Base-by-base conservation (phyloP, 176 grass and related monocot genomes). In the Tuctoria greenei region DNA sequence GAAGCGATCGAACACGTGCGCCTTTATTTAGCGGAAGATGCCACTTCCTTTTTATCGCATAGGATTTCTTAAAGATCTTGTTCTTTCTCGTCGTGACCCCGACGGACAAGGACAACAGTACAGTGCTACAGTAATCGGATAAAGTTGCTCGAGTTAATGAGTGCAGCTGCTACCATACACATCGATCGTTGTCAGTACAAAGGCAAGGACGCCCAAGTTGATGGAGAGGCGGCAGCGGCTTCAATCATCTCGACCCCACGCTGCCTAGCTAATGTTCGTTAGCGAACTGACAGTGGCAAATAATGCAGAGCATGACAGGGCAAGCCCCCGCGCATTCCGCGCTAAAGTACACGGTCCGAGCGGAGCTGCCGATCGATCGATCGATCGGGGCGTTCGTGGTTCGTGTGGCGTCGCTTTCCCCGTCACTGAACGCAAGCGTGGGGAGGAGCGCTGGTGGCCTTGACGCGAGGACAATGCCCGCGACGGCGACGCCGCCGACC, bases 381-480 rank as follows among this genome's bases (percentile, higher is more conserved):
- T 31, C 31, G 31, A 31, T 31, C 31, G 31, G 3, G 1, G 31
- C 31, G 31, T n/a, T n/a, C n/a, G 31, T 3, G 2, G 31, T 31
- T 31, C 31, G 31, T 31, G 31, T 31, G 2, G 31, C 31, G 31
- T 31, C 64, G 45, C n/a, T 64, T 3, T 3, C 71, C 54, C 31
- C 26, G 56, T 46, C 37, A 45, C 38, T 38, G 62, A 49, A 71
- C 24, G 54, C 27, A 38, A 55, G 10, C 17, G 6, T 74, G 63
- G 41, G 41, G 31, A 43, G 69, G 84, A 43, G 77, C 54, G 27
- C 62, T 9, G 40, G 71, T 68, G 84, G 26, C 55, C 81, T 73
- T 66, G 80, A 89, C 80, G 82, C 47, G 10, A 56, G 89, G 92
- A 85, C 77, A 84, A 83, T 71, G 58, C 72, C 56, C 8, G 38